Evolutionary conservation across 1,139 yeast species (phyloP), one percentile per base, ranked within the genome.

Genomic region (Blastobotrys persicus): DNA sequence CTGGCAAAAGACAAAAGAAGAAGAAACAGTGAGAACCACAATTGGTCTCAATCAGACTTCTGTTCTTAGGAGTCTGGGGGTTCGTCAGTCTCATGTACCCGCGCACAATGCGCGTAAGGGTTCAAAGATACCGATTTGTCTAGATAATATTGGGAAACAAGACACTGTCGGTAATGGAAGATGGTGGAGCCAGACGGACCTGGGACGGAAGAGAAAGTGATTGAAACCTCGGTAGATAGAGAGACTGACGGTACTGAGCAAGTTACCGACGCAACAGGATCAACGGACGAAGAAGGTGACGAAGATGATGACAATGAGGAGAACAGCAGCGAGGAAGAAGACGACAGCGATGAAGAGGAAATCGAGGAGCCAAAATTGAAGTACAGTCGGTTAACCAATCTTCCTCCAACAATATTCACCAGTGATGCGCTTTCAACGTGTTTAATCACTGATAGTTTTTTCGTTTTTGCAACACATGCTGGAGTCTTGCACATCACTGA

Each of bases 401-500:
- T 88, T 1, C 94, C 96, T 0, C 67, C 79, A 1, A 75, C 79
- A 16, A 80, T 89, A 58, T 86, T 89, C 66, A 70, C 68, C 39
- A 77, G 79, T 43, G 97, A 92, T 61, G 86, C 95, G 0, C 77
- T 92, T 1, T 87, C 97, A 1, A 71, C 89, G 0, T 78, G 85
- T 54, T 69, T 74, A 13, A 77, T 85, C 50, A 76, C 78, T 49
- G 86, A 81, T 2, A 65, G 72, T 2, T 74, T 81, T 41, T 79
- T 85, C 58, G 80, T 86, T 13, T 85, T 89, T 70, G 98, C 95
- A 0, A 88, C 97, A 0, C 97, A 92, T 60, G 80, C 94, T 0
- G 98, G 98, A 0, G 67, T 86, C 2, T 66, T 92, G 2, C 91
- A 88, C 59, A 69, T 92, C 11, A 77, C 86, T 2, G 72, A 72